Percentiles rank a stretch among this genome's conserved stretches.
These are phyloP conservation scores for Exophiala mesophila DNA, from an alignment of 2,329 filamentous ascomycete species.

Conservation along the genomic window DNA sequence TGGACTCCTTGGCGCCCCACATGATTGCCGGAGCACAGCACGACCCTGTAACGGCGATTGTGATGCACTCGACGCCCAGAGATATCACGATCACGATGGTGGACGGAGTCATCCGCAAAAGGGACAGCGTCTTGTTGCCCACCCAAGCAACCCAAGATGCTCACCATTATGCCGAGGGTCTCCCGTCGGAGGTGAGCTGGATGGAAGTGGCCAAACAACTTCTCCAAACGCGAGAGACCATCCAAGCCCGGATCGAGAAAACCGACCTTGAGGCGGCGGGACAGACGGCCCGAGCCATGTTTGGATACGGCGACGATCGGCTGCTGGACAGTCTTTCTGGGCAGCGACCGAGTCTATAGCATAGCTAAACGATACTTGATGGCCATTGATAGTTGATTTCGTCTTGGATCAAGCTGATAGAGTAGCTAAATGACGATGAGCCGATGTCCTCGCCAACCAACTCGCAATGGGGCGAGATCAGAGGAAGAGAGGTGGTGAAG, in stretches of 20 bases:
- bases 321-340: neutral
- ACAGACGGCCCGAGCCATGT: neutral
- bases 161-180: neutral
- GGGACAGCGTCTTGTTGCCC: slow-evolving; percentile 16
- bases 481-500: too few species aligned
- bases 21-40: slow-evolving; percentile 41
- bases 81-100: slow-evolving; percentile 44
- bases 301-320: neutral
- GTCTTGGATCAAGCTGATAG: too few species aligned
- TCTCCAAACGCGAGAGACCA: neutral
- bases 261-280: neutral
- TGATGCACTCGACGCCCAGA: slow-evolving; percentile 38
- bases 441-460: too few species aligned
- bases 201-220: slow-evolving; percentile 2
- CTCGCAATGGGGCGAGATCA: too few species aligned
- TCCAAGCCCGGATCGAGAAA: slow-evolving; percentile 2
- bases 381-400: too few species aligned
- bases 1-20: slow-evolving; percentile 37
- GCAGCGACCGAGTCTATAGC: neutral
- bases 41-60: slow-evolving; percentile 40
- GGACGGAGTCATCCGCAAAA: slow-evolving; percentile 40
- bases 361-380: too few species aligned
- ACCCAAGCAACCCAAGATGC: neutral
- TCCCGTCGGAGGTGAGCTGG: neutral
- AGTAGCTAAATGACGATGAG: too few species aligned